These are phyloP conservation scores for Chaetomium fimeti DNA, from an alignment of 495 filamentous ascomycete species.

Conservation along the genomic window DNA sequence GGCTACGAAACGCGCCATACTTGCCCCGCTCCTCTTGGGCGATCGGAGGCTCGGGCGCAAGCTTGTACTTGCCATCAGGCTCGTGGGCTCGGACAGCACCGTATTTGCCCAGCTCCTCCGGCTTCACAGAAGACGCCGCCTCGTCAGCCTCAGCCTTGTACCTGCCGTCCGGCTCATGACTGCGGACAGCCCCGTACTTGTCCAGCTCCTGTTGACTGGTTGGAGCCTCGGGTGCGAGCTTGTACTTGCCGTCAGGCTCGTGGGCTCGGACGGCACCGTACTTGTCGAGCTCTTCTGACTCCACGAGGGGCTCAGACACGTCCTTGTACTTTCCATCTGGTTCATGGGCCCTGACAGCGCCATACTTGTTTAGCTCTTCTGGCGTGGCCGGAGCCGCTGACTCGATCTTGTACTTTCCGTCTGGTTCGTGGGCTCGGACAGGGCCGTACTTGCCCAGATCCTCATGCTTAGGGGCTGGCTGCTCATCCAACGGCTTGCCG, in stretches of 20 bases:
- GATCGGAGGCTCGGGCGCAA: neutral
- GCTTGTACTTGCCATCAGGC: slow-evolving; percentile 20
- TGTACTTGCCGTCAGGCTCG: slow-evolving; percentile 18
- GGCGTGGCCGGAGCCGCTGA: neutral
- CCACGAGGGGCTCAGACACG: neutral
- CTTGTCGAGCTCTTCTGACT: slow-evolving; percentile 12
- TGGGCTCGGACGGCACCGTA: slow-evolving; percentile 12
- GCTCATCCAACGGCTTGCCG: slow-evolving; percentile 18
- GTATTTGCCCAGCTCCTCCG: slow-evolving; percentile 19
- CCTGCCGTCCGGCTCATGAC: slow-evolving; percentile 31
- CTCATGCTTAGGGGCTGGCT: slow-evolving; percentile 15
- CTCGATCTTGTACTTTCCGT: slow-evolving; percentile 28
- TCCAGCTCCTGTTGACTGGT: neutral
- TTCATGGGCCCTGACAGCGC: neutral
- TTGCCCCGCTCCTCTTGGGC: slow-evolving; percentile 13
- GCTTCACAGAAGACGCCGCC: neutral
- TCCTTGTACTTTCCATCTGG: slow-evolving; percentile 18
- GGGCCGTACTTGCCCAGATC: slow-evolving; percentile 29
- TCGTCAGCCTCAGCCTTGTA: slow-evolving; percentile 16
- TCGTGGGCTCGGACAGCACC: neutral
- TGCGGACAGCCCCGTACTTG: slow-evolving; percentile 19
- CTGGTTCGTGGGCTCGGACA: slow-evolving; percentile 27
- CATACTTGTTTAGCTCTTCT: slow-evolving; percentile 19
- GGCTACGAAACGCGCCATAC: slow-evolving; percentile 23
- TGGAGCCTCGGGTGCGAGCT: neutral